These are phyloP conservation scores for Fusarium clavum DNA, from an alignment of 2,329 filamentous ascomycete genomes.

Conservation along the genomic window DNA sequence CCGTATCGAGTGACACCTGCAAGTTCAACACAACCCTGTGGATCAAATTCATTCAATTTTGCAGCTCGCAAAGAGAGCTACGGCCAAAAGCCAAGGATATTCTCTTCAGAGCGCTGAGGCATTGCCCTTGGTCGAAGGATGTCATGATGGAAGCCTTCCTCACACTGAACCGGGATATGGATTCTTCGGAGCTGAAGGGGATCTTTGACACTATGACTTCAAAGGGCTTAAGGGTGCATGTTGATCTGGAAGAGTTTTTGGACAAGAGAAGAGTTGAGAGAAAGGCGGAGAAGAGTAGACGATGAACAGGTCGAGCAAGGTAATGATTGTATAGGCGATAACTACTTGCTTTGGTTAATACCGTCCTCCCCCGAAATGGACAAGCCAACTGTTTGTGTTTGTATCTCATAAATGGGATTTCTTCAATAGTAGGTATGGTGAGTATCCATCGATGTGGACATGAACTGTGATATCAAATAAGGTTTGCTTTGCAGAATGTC, in stretches of 20 bases:
- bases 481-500: not conserved
- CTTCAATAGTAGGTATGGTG: no score
- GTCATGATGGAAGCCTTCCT: constrained; percentile 64
- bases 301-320: not conserved
- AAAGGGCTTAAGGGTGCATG: constrained; percentile 63
- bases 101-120: constrained; percentile 60
- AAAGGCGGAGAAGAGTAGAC: constrained; percentile 11
- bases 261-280: constrained; percentile 48
- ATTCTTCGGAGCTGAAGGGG: constrained; percentile 60
- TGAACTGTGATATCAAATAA: not conserved
- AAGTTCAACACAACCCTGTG: constrained; percentile 59
- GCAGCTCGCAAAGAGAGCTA: constrained; percentile 53
- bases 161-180: constrained; percentile 58
- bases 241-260: constrained; percentile 64
- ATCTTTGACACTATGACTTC: constrained; percentile 61
- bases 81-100: constrained; percentile 59
- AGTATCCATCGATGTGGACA: not conserved
- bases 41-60: constrained; percentile 63
- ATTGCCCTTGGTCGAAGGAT: constrained; percentile 63
- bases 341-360: not conserved
- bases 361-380: not conserved
- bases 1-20: constrained; percentile 56
- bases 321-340: not conserved
- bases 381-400: not conserved
- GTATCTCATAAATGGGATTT: not conserved